Evolutionary conservation across 208 protist species (phyloP).

Genomic region (Tritrichomonas musculus): DNA sequence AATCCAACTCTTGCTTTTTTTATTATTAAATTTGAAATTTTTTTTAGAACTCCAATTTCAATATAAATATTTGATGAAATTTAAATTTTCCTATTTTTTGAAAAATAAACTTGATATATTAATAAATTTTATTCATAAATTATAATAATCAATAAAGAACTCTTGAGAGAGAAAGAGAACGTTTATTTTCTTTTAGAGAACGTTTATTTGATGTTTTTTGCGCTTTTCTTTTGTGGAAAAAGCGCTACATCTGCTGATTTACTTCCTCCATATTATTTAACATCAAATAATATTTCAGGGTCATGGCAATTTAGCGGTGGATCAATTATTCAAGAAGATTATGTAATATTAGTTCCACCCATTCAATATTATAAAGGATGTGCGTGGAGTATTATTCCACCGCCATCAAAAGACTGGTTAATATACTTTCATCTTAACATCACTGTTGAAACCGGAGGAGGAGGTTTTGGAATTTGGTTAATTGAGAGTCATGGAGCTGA

Average conservation of each 20-base stretch:
- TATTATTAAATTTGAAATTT: too few relatives aligned
- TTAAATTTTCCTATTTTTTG: too few relatives aligned
- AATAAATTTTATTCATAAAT: too few relatives aligned
- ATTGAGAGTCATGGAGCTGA: not conserved
- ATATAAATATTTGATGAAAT: too few relatives aligned
- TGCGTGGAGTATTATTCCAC: not conserved
- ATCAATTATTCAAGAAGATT: not conserved
- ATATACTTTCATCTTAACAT: not conserved
- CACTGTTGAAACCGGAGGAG: not conserved
- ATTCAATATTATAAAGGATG: not conserved
- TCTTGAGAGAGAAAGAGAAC: too few relatives aligned
- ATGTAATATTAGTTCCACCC: not conserved
- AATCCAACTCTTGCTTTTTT: too few relatives aligned
- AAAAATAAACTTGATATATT: too few relatives aligned
- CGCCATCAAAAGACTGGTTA: not conserved
- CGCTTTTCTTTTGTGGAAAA: too few relatives aligned
- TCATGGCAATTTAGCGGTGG: not conserved
- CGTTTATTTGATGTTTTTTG: too few relatives aligned
- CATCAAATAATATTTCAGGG: not conserved
- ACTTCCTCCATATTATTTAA: not conserved
- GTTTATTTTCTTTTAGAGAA: too few relatives aligned
- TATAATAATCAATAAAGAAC: too few relatives aligned
- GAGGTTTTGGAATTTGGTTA: not conserved
- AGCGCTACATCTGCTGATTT: not conserved
- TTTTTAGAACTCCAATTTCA: too few relatives aligned